Base-by-base conservation (phyloP, 768 basidiomycete species). In the Amanita polypyramis region DNA sequence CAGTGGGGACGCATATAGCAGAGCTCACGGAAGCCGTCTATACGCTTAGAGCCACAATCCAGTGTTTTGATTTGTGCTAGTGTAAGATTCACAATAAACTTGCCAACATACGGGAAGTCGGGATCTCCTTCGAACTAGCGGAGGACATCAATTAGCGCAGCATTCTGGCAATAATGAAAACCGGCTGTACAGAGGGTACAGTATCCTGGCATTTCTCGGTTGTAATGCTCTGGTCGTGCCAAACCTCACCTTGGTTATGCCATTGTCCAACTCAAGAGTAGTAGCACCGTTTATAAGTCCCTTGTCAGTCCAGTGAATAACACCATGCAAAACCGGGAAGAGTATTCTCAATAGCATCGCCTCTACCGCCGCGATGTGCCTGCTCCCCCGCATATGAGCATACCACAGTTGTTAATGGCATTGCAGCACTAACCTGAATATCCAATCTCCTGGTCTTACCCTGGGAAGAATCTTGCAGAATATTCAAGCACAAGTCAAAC, bases 261-360 rank as follows among this genome's bases (percentile, higher is more conserved):
- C 84, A 58, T 86, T 84, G 60, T 89, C 87, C 53, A 89, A 62
- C 62, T 89, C 86, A 10, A 91, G 70, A 0, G 84, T 85, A 1
- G 81, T 82, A 21, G 80, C 79, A 30, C 85, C 87, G 53, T 83
- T 75, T 43, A 89, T 74, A 50, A 89, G 69, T n/a, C 76, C 86
- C 80, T 84, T 85, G 53, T 27, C 52, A 38, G 14, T 25, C 8
- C 20, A 34, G 33, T 45, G 50, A 49, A 23, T 23, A 50, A 25
- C 66, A 85, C 85, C 83, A 85, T 51, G 85, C 86, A 61, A 89
- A 89, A 51, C 79, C 74, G 2, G 82, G 81, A 15, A 89, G 66
- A 9, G 76, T 81, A 57, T 74, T 88, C 65, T 90, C 86, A 27
- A 83, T 70, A 3, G 77, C 74, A 58, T 82, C 80, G 15, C 85